Evolutionary conservation across 2,329 filamentous ascomycete species (phyloP), one percentile per base, ranked within the genome.

Genomic region (Lecanicillium sp.): DNA sequence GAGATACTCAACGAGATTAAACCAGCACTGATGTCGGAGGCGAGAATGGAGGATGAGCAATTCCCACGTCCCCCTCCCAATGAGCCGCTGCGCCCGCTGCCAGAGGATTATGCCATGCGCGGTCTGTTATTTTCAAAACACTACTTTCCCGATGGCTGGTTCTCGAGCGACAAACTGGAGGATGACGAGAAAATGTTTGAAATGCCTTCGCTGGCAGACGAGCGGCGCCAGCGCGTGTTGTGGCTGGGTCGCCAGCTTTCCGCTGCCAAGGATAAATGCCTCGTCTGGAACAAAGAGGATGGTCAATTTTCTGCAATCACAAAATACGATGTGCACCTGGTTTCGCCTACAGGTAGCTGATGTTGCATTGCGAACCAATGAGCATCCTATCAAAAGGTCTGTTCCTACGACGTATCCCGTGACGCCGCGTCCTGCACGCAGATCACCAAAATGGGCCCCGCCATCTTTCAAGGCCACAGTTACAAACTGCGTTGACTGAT

Each of bases 141-240:
- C 10, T 83, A 83, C 48, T 82, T 78, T 45, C 81, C 82, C 0
- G 48, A 62, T 0, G 65, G 70, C 1, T 86, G 78, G 77, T 87
- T 87, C 56, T 55, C 60, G 0, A 70, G 72, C 8, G 72, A 74
- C 1, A 74, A 75, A 50, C 71, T 81, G 5, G 82, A 86, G 21
- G 83, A 86, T n/a, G 80, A 84, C 10, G 83, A 86, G 51, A 76
- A 81, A 35, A 75, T 74, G 14, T 75, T 86, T 38, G 83, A 87
- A 56, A 63, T 77, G 0, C 65, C 79, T 0, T 83, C 78, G 0
- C 82, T 83, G 60, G 69, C 69, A 0, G 72, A 74, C 14, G 67
- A 76, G n/a, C 69, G 83, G 5, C 74, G 72, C 27, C 77, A 80
- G 44, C 69, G 83, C 0, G 74, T 83, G 0, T 58, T 86, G 0